Base-by-base conservation (phyloP, 345 rosid genomes). In the Cardiospermum halicacabum region DNA sequence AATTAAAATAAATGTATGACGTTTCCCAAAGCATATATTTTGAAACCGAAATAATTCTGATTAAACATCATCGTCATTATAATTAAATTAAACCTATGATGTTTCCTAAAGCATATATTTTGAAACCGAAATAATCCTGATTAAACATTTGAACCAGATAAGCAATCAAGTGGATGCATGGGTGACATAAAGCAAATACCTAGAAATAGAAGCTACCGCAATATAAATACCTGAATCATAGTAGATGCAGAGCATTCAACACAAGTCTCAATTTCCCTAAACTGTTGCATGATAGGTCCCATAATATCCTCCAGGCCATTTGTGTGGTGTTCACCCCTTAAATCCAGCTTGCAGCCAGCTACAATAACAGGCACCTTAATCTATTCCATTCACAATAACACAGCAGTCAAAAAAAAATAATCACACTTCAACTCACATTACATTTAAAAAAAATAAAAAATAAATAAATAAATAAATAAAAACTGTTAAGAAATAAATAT, bases 271-370 rank as follows among this genome's bases (percentile, higher is more conserved):
- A 87, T 89, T 79, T 89, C 94, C 75, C 91, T 75, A 72, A 80
- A 82, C 67, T 76, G 76, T 51, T 85, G 92, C 96, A 87, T 89
- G 70, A 87, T 76, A 3, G 94, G 94, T 53, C 88, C 83, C 91
- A 89, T 87, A 45, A 84, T 70, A 59, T 84, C 83, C 77, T 89
- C 96, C 56, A 87, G 65, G 66, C 76, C 81, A 32, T 68, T 63
- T 18, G 89, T 67, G 45, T 81, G 53, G 49, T 74, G 79, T 42
- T 85, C 91, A 50, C 84, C 84, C 9, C 91, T 77, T 71, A 89
- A 80, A 80, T 89, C 96, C 55, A 85, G 82, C 76, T 89, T 89
- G 76, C 96, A 89, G n/a, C 96, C 96, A 53, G 80, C 96, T 70
- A 85, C 85, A 74, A 89, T 82, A 11, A 89, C 81, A 11, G 96